Percentiles rank a stretch among this genome's conserved stretches.
Conservation (phyloP, 768 basidiomycete genomes). For the Suillus spraguei region DNA sequence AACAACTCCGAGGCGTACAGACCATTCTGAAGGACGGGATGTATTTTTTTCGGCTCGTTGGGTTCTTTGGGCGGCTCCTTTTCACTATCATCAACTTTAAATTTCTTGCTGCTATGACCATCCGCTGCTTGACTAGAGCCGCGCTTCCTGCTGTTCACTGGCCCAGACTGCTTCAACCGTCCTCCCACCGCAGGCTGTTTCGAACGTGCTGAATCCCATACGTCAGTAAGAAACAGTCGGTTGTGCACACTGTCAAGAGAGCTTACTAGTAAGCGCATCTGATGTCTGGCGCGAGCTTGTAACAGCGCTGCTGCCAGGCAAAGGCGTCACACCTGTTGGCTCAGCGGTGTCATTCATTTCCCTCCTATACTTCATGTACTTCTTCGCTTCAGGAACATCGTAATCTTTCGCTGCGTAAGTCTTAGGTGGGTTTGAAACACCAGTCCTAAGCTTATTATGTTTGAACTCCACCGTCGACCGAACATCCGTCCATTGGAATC, state of each 20-base stretch:
- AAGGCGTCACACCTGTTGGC: neutral
- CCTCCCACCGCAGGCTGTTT: too few species aligned
- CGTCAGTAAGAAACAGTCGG: neutral
- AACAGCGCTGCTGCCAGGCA: neutral
- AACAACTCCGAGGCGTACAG: constrained; percentile 8
- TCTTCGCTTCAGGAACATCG: neutral
- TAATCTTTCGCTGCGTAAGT: neutral
- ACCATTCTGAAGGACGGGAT: constrained; percentile 6
- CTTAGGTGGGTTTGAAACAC: neutral
- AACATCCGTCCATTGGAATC: neutral
- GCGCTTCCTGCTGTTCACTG: neutral
- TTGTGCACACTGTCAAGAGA: neutral
- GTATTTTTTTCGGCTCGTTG: neutral
- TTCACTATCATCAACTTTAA: neutral
- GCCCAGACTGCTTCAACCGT: too few species aligned
- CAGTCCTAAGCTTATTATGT: neutral
- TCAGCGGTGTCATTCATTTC: neutral
- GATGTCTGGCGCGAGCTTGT: neutral
- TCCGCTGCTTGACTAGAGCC: neutral
- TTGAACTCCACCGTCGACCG: constrained; percentile 5
- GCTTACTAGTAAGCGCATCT: neutral
- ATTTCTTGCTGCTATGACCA: neutral
- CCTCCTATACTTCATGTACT: neutral
- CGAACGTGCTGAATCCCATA: neutral
- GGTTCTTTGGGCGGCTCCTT: neutral